Conservation (phyloP, 495 filamentous ascomycete species). For the Apiosordaria backusii region DNA sequence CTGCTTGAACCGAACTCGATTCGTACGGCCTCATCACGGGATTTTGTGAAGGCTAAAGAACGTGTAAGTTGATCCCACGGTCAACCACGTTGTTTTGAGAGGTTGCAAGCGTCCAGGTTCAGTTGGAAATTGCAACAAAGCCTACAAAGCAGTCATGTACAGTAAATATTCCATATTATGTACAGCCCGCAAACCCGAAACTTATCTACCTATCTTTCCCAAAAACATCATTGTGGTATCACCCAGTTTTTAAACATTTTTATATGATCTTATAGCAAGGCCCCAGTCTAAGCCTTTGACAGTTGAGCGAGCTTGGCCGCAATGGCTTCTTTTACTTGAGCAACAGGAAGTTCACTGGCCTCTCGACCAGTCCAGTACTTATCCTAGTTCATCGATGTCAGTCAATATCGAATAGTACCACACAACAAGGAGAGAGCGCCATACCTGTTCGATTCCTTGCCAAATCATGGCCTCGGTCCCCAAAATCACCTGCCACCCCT, state of each 20-base stretch:
- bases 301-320: slow-evolving; percentile 34
- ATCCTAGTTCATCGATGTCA: slow-evolving; percentile 29
- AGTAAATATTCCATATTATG: no score
- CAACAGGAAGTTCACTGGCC: slow-evolving; percentile 52
- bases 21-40: no score
- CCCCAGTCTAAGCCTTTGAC: not conserved
- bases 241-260: not conserved
- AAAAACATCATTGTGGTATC: not conserved
- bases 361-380: slow-evolving; percentile 59
- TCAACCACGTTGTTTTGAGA: no score
- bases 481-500: slow-evolving; percentile 65
- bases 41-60: no score
- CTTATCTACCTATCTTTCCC: not conserved
- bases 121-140: no score
- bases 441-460: slow-evolving; percentile 66
- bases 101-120: no score
- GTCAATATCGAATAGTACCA: not conserved
- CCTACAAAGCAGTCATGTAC: no score
- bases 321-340: slow-evolving; percentile 51
- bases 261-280: not conserved
- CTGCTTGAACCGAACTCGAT: no score
- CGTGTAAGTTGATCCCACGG: no score
- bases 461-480: slow-evolving; percentile 71
- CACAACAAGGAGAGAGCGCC: not conserved
- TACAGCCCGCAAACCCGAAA: no score